phyloP scores from a whole-genome alignment of 2,329 filamentous ascomycete species.

The Aspergillus costaricaensis region DNA sequence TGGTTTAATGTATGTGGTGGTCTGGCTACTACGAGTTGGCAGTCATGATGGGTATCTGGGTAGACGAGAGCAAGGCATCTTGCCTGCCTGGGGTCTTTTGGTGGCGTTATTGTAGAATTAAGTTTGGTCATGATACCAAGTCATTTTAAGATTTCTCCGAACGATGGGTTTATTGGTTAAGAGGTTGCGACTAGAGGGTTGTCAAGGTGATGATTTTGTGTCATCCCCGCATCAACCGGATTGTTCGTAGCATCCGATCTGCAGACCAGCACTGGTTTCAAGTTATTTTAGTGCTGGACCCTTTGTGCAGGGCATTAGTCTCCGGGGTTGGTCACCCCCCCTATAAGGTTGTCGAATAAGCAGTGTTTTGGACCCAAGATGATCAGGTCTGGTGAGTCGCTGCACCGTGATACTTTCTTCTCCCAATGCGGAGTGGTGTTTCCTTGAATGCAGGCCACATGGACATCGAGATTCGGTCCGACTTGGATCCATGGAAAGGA shows the following conservation, averaged over 20 bases:
- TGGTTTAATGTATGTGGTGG: constrained; percentile 43
- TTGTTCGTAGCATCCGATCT: neutral
- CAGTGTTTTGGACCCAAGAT: constrained; percentile 11
- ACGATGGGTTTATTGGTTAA: neutral
- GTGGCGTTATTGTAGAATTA: constrained; percentile 1
- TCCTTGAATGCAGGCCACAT: constrained; percentile 2
- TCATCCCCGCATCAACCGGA: neutral
- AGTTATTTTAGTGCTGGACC: neutral
- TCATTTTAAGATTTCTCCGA: constrained; percentile 3
- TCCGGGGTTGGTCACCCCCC: constrained; percentile 7
- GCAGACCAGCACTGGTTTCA: neutral
- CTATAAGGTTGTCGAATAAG: constrained; percentile 5
- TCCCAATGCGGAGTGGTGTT: neutral
- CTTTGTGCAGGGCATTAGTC: neutral
- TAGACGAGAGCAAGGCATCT: neutral
- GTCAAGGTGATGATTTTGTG: neutral
- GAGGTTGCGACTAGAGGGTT: neutral
- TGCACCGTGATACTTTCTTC: neutral
- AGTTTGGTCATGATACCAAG: constrained; percentile 14
- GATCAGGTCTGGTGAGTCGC: constrained; percentile 22
- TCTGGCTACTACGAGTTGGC: constrained; percentile 10
- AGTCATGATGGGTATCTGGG: constrained; percentile 5
- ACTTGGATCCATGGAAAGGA: neutral
- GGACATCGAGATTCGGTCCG: neutral
- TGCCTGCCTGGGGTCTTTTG: neutral